Evolutionary conservation across 169 alveolate species (phyloP).

Genomic region (Miamiensis avidus): DNA sequence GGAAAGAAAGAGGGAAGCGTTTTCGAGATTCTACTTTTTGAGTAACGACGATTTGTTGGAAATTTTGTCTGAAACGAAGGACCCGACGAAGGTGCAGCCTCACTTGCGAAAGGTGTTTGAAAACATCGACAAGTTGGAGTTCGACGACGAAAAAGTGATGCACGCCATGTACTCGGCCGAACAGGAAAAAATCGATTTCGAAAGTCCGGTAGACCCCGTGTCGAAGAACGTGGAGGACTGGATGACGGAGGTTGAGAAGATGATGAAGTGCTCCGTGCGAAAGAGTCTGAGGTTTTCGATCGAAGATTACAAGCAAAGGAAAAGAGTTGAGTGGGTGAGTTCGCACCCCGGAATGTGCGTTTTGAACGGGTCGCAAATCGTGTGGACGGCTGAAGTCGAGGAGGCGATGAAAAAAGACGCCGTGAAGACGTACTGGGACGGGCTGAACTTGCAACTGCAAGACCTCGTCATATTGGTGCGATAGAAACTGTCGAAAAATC

Average conservation of each 20-base stretch:
- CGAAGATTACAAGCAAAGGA: conserved; percentile 74
- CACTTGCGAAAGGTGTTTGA: conserved; percentile 87
- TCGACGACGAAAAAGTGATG: conserved; percentile 79
- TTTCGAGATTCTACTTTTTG: conserved; percentile 89
- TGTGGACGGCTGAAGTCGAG: conserved; percentile 94
- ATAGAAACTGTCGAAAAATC: conserved; percentile 82
- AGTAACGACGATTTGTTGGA: conserved; percentile 88
- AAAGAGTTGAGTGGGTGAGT: conserved; percentile 92
- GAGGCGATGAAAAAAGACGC: conserved; percentile 81
- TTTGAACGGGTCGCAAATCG: conserved; percentile 90
- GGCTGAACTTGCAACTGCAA: conserved; percentile 77
- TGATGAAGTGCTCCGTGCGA: conserved; percentile 84
- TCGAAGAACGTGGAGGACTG: conserved; percentile 91
- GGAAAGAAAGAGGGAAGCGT: conserved; percentile 89
- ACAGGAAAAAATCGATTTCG: conserved; percentile 87
- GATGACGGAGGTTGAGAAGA: conserved; percentile 91
- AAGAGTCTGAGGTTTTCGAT: conserved; percentile 64
- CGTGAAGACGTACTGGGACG: conserved; percentile 61
- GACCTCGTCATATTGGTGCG: conserved; percentile 90
- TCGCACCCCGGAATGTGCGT: conserved; percentile 93
- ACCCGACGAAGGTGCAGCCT: conserved; percentile 84
- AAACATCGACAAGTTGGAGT: conserved; percentile 80
- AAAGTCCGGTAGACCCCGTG: conserved; percentile 76
- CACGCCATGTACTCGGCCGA: conserved; percentile 90
- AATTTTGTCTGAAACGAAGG: conserved; percentile 87